Evolutionary conservation across 2,329 filamentous ascomycete genomes (phyloP).

Genomic region (Teratosphaeriaceae sp.): DNA sequence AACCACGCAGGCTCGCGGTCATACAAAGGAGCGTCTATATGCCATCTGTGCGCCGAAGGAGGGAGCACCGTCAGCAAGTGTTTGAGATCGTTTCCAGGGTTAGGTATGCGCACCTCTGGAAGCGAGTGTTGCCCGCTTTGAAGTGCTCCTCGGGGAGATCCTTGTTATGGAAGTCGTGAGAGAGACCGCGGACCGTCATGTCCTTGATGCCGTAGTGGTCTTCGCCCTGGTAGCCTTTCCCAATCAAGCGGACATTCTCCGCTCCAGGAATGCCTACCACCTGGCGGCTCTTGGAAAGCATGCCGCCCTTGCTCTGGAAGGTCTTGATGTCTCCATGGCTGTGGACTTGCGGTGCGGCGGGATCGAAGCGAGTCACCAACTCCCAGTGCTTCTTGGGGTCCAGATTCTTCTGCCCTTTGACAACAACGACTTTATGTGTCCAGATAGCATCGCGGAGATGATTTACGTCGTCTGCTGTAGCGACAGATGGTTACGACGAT

Average conservation of each 20-base stretch:
- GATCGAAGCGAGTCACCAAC: conserved; percentile 38
- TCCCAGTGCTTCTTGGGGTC: conserved; percentile 41
- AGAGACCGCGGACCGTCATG: conserved; percentile 23
- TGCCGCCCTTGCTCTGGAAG: conserved; percentile 36
- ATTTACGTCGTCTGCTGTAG: conserved; percentile 28
- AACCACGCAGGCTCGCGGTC: conserved; percentile 63
- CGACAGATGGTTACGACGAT: neutral
- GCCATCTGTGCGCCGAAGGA: too few relatives aligned
- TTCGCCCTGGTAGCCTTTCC: conserved; percentile 40
- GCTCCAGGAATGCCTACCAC: conserved; percentile 34
- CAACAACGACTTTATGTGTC: conserved; percentile 39
- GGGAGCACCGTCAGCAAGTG: too few relatives aligned
- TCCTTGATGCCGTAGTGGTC: conserved; percentile 41
- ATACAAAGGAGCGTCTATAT: conserved; percentile 70
- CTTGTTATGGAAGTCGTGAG: conserved; percentile 54
- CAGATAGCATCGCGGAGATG: conserved; percentile 36
- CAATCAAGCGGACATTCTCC: conserved; percentile 40
- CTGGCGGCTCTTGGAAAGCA: conserved; percentile 30
- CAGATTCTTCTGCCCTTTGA: conserved; percentile 38
- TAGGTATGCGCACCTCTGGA: too few relatives aligned
- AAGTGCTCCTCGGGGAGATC: conserved; percentile 52
- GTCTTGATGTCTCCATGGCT: conserved; percentile 38
- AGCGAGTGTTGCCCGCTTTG: conserved; percentile 49
- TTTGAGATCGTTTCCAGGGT: too few relatives aligned
- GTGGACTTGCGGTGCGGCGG: conserved; percentile 35